Base-by-base conservation (phyloP, 495 filamentous ascomycete genomes). In the Bathelium albidoporum region DNA sequence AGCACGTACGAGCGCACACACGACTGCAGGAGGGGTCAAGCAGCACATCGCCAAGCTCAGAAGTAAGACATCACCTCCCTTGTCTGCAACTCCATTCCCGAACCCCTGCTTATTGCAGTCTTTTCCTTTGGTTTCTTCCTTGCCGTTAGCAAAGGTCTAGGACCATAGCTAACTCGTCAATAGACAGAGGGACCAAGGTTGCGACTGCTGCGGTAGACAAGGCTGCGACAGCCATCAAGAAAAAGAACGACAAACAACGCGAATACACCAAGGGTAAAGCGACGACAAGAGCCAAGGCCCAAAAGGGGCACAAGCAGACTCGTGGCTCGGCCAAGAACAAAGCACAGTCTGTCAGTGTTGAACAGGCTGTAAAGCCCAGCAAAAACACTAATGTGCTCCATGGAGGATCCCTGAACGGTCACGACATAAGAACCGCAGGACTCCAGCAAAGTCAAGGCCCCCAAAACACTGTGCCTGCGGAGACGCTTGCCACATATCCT, bases 1-100 rank as follows among this genome's bases (percentile, higher is more conserved):
- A 28, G 14, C 7, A 22, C 16, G 12, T 2, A 24, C 52, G 10
- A 39, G 39, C 16, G 7, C 31, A 5, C 2, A 22, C 14, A 32
- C 26, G 32, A 61, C 59, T 2, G 32, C 32, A 28, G 29, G 31
- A 14, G 59, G 10, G 32, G 39, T 44, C 5, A 39, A 49, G 39
- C 59, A 61, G 39, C 59, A 61, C 59, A 12, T 61, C 14, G 10
- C 29, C 7, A 61, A 61, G 59, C 28, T 61, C 3, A 61, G 18
- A 45, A 53, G 29, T 28, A 49, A 31, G 58, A 7, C 5, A 31
- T 7, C 52, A 31, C 7, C 5, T 36, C 7, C 20, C 20, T 24
- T 36, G 58, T 4, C n/a, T 31, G 4, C 24, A 29, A 60, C 5
- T 7, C 10, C 20, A 31, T 12, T 60, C 5, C n/a, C 26, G 7